phyloP scores from a whole-genome alignment of 805 yeast species.

The Sugiyamaella floridensis region DNA sequence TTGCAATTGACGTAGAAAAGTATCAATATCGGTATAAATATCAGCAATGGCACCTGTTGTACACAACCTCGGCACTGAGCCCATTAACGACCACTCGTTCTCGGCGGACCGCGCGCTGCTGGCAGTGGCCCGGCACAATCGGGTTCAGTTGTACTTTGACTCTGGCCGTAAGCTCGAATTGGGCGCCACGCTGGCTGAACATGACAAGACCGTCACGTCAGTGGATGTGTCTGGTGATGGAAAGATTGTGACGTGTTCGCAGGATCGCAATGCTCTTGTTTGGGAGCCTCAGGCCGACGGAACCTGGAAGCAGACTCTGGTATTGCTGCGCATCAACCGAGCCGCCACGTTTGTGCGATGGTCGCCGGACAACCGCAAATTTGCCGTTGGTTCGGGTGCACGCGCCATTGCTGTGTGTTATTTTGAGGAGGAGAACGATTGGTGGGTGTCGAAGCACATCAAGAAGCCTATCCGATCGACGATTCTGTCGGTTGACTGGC shows the following conservation, averaged over 20 bases:
- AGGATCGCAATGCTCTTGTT: slow-evolving; percentile 94
- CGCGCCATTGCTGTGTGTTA: slow-evolving; percentile 92
- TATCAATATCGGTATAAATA: neutral
- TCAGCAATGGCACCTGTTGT: slow-evolving; percentile 7
- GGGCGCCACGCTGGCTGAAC: slow-evolving; percentile 65
- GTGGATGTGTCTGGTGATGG: slow-evolving; percentile 87
- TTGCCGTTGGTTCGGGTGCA: slow-evolving; percentile 96
- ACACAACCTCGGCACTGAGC: slow-evolving; percentile 58
- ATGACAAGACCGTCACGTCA: slow-evolving; percentile 90
- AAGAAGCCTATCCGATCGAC: slow-evolving; percentile 92
- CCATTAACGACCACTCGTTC: slow-evolving; percentile 89
- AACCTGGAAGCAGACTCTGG: slow-evolving; percentile 78
- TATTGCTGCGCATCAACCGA: slow-evolving; percentile 82
- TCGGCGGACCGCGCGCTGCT: slow-evolving; percentile 56
- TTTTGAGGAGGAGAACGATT: slow-evolving; percentile 90
- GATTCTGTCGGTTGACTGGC: slow-evolving; percentile 81
- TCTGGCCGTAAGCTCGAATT: slow-evolving; percentile 47
- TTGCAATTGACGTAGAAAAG: neutral
- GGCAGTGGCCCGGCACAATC: slow-evolving; percentile 76
- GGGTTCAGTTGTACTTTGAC: slow-evolving; percentile 66
- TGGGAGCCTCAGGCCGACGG: slow-evolving; percentile 74
- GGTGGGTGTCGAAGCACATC: slow-evolving; percentile 99
- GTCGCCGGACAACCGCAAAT: slow-evolving; percentile 93
- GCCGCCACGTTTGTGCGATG: slow-evolving; percentile 93
- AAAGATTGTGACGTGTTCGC: slow-evolving; percentile 91